phyloP scores from a whole-genome alignment of 225 moss, liverwort and hornwort species.

The Climacium dendroides region DNA sequence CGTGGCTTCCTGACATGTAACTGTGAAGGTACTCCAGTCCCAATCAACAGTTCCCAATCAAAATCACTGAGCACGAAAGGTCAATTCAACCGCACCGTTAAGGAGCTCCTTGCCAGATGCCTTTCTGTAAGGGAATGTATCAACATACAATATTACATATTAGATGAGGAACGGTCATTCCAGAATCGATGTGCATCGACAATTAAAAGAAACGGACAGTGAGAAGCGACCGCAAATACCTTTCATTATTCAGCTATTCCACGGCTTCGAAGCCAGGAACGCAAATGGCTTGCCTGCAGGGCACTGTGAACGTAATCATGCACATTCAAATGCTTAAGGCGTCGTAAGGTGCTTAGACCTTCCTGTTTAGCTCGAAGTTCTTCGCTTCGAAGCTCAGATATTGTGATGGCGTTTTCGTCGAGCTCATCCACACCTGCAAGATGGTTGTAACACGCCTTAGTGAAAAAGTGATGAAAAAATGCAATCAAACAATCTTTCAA shows the following conservation, averaged over 20 bases:
- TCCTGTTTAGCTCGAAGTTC: slow-evolving; percentile 10
- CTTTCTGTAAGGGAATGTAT: neutral
- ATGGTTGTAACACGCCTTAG: neutral
- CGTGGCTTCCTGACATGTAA: neutral
- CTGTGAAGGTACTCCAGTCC: neutral
- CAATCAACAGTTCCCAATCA: neutral
- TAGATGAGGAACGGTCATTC: neutral
- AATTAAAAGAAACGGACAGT: neutral
- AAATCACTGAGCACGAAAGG: neutral
- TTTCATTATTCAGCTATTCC: slow-evolving; percentile 21
- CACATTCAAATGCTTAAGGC: slow-evolving; percentile 47
- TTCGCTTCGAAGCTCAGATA: slow-evolving; percentile 7
- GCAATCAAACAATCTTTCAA: neutral
- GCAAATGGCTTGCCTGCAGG: slow-evolving; percentile 28
- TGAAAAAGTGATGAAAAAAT: neutral
- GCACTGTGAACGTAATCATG: slow-evolving; percentile 57
- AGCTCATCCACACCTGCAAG: slow-evolving; percentile 5
- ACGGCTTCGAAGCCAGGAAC: slow-evolving; percentile 40
- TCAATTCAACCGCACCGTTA: neutral
- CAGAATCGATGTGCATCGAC: neutral
- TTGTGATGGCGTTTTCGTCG: neutral
- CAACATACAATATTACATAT: neutral
- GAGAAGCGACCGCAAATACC: neutral
- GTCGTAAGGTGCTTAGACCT: slow-evolving; percentile 36
- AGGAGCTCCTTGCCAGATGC: neutral